A percentile compares a stretch with the other conserved stretches of the same genome.
phyloP scores from a whole-genome alignment of 2,329 filamentous ascomycete species.

The Curvularia sp. region DNA sequence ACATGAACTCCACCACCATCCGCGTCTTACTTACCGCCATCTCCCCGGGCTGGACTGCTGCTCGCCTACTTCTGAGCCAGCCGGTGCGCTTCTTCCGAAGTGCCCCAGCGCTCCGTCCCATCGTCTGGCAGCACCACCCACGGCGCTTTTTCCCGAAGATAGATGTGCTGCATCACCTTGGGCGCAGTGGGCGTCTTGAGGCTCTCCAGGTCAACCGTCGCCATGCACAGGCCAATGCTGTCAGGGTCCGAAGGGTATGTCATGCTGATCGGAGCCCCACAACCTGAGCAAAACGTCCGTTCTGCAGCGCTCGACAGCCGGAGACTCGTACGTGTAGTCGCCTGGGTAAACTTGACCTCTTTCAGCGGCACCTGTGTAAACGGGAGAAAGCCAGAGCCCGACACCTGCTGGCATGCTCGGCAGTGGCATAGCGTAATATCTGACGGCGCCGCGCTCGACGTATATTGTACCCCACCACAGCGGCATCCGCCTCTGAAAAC shows the following conservation, averaged over 20 bases:
- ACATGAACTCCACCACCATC: not conserved
- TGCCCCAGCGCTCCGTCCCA: slow-evolving; percentile 36
- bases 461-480: slow-evolving; percentile 55
- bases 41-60: not conserved
- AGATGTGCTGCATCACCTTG: slow-evolving; percentile 54
- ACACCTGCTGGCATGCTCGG: slow-evolving; percentile 58
- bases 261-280: slow-evolving; percentile 59
- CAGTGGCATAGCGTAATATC: slow-evolving; percentile 57
- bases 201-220: slow-evolving; percentile 54
- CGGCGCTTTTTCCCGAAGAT: slow-evolving; percentile 51
- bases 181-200: slow-evolving; percentile 40
- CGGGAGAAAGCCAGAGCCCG: slow-evolving; percentile 56
- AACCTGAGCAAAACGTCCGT: slow-evolving; percentile 56
- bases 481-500: slow-evolving; percentile 54
- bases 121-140: slow-evolving; percentile 43
- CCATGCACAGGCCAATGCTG: slow-evolving; percentile 48
- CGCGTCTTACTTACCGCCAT: slow-evolving; percentile 4
- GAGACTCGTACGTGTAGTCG: slow-evolving; percentile 42
- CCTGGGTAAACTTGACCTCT: slow-evolving; percentile 46
- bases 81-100: slow-evolving; percentile 28
- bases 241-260: slow-evolving; percentile 46
- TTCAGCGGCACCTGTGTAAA: slow-evolving; percentile 51
- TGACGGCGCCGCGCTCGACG: slow-evolving; percentile 46
- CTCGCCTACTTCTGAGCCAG: slow-evolving; percentile 5
- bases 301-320: slow-evolving; percentile 53